phyloP scores from a whole-genome alignment of 2,329 filamentous ascomycete genomes.

The Venturia nashicola region DNA sequence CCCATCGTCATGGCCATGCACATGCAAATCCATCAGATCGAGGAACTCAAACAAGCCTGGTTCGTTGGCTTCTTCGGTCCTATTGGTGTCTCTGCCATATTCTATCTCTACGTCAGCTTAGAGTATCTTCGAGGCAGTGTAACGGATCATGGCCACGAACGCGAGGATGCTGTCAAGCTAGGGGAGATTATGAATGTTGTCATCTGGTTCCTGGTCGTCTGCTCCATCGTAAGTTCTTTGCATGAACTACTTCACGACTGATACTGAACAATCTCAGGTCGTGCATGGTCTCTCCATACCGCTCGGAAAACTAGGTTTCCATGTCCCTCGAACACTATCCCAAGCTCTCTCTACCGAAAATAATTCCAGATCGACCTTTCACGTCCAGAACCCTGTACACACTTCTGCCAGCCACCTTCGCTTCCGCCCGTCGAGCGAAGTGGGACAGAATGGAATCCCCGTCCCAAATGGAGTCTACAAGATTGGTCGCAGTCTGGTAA shows the following conservation, averaged over 20 bases:
- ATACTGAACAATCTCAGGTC: constrained; percentile 33
- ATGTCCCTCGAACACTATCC: constrained; percentile 53
- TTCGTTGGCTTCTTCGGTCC: constrained; percentile 92
- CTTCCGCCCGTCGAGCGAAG: background rate
- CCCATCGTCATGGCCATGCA: constrained; percentile 66
- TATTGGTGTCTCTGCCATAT: constrained; percentile 80
- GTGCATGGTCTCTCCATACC: constrained; percentile 78
- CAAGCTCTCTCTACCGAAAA: constrained; percentile 23
- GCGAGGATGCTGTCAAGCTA: constrained; percentile 54
- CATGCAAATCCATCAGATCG: constrained; percentile 67
- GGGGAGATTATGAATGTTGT: constrained; percentile 57
- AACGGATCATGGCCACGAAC: constrained; percentile 45
- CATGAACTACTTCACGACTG: too few relatives aligned
- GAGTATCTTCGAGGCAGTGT: constrained; percentile 53
- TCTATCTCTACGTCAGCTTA: constrained; percentile 71
- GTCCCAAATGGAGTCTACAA: background rate
- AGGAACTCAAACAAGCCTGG: constrained; percentile 58
- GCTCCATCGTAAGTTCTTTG: constrained; percentile 56
- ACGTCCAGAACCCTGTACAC: background rate
- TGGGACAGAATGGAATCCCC: background rate
- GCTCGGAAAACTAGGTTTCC: constrained; percentile 51
- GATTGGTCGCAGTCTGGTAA: background rate
- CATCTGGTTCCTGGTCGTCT: constrained; percentile 77
- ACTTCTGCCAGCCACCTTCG: background rate
- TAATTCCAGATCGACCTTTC: background rate